phyloP scores from a whole-genome alignment of 2,329 filamentous ascomycete species.

The Trichoderma sp. region DNA sequence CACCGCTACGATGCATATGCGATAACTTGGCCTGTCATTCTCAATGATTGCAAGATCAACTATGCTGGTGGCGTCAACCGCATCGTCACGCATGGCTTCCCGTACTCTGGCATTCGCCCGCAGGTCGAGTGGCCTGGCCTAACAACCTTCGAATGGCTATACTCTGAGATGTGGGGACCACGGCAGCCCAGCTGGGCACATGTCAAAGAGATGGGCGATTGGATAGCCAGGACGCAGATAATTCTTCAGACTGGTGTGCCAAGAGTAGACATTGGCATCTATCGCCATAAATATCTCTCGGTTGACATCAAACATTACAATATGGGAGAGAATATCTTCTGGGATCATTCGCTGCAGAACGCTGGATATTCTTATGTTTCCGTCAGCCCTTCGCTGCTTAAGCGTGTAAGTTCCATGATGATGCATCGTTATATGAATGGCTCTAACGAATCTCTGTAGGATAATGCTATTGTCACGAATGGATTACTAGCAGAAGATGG shows the following conservation, averaged over 20 bases:
- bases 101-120: slow-evolving; percentile 8
- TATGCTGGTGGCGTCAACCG: slow-evolving; percentile 9
- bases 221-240: slow-evolving; percentile 9
- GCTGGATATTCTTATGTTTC: slow-evolving; percentile 11
- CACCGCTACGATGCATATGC: slow-evolving; percentile 9
- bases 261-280: slow-evolving; percentile 10
- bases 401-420: background rate
- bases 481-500: slow-evolving; percentile 3
- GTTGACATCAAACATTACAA: slow-evolving; percentile 14
- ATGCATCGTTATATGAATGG: background rate
- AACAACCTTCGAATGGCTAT: slow-evolving; percentile 10
- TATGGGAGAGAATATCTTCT: slow-evolving; percentile 6
- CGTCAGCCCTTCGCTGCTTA: slow-evolving; percentile 13
- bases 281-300: slow-evolving; percentile 13
- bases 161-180: slow-evolving; percentile 14
- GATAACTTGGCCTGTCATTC: slow-evolving; percentile 12
- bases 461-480: slow-evolving; percentile 1
- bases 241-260: slow-evolving; percentile 13
- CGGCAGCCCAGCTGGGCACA: slow-evolving; percentile 13
- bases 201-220: slow-evolving; percentile 15
- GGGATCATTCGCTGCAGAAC: slow-evolving; percentile 4
- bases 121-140: slow-evolving; percentile 9
- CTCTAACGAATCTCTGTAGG: background rate
- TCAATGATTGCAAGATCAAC: slow-evolving; percentile 15
- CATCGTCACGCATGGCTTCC: slow-evolving; percentile 9